A percentile compares a stretch with the other conserved stretches of the same genome.
Conservation (phyloP, 2,329 filamentous ascomycete genomes). For the Penicillium crustosum region DNA sequence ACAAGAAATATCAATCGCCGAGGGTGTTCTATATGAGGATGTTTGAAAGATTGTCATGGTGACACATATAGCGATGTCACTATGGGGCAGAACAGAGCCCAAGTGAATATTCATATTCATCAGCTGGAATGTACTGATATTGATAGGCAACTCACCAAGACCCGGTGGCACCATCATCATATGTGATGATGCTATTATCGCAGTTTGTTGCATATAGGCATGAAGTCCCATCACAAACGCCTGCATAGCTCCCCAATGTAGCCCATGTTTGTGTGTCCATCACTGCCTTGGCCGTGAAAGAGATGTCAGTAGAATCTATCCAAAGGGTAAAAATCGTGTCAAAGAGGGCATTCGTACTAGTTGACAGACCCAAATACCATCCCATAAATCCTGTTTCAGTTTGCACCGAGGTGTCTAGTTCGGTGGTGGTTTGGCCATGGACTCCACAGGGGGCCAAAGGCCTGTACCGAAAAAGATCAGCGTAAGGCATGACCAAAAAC, state of each 20-base stretch:
- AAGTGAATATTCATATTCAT: background rate
- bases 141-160: background rate
- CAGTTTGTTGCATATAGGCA: background rate
- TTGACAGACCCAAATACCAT: background rate
- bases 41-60: conserved; percentile 1
- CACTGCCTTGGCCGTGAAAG: background rate
- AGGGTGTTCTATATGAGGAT: background rate
- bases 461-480: background rate
- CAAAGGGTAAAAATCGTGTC: background rate
- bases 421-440: background rate
- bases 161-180: background rate
- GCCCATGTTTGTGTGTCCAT: background rate
- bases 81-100: background rate
- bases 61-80: background rate
- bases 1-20: conserved; percentile 1
- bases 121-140: background rate
- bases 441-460: background rate
- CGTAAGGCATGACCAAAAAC: background rate
- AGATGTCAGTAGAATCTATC: background rate
- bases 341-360: background rate
- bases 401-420: background rate
- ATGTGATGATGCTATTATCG: background rate
- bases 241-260: background rate
- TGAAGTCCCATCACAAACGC: background rate
- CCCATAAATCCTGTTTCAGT: background rate